Percentiles rank a stretch among this genome's conserved stretches.
These are phyloP conservation scores for Cryptococcus jaspeensis DNA, from an alignment of 1,284 basidiomycete genomes.

Conservation along the genomic window DNA sequence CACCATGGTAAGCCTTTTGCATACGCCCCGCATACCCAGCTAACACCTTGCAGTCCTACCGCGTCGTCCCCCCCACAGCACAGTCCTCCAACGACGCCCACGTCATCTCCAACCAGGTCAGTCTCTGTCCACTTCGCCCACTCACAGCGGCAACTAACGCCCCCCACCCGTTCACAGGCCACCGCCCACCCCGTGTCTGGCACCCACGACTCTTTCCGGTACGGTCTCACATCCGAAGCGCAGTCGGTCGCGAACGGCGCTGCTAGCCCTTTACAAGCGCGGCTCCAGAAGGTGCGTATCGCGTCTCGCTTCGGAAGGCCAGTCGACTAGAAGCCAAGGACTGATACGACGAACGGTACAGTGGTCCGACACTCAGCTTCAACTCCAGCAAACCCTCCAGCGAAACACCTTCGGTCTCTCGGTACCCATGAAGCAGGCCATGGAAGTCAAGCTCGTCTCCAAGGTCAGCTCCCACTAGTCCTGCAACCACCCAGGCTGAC, in stretches of 20 bases:
- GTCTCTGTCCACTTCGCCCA: conserved; percentile 5
- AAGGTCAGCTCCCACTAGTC: conserved; percentile 57
- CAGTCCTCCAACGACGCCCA: conserved; percentile 37
- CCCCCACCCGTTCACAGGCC: conserved; percentile 18
- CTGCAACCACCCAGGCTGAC: neutral
- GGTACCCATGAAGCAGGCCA: conserved; percentile 80
- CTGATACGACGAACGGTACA: conserved; percentile 41
- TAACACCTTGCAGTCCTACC: conserved; percentile 31
- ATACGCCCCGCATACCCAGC: neutral
- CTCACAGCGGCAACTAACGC: neutral
- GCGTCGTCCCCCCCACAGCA: conserved; percentile 41
- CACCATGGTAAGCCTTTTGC: conserved; percentile 27
- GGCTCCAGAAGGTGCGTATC: conserved; percentile 48
- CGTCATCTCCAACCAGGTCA: conserved; percentile 42
- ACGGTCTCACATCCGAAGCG: conserved; percentile 42
- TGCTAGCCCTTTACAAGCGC: conserved; percentile 41
- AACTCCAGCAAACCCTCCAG: conserved; percentile 78
- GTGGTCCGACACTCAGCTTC: conserved; percentile 93
- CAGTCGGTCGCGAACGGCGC: conserved; percentile 36
- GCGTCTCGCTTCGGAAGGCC: neutral
- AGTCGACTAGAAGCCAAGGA: neutral
- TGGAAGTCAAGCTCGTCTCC: conserved; percentile 87
- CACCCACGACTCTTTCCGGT: conserved; percentile 46
- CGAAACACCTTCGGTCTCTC: conserved; percentile 83
- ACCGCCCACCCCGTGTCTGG: conserved; percentile 47